Base-by-base conservation (phyloP, 495 filamentous ascomycete species). In the Trichoderma parareesei region DNA sequence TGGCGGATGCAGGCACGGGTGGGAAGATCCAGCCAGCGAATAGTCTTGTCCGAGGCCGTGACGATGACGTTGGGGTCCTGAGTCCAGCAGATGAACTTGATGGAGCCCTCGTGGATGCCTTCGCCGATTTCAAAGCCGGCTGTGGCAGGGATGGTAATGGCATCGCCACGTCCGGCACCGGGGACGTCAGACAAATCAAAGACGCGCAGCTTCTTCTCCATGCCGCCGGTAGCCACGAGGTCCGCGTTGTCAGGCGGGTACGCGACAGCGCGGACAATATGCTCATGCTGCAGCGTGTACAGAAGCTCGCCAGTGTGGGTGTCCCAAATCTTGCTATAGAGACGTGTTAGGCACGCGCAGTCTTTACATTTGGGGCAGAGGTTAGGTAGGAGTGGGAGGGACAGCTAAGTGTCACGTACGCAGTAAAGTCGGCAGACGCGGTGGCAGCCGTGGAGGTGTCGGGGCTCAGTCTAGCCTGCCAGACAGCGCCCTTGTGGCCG, bases 401-500 rank as follows among this genome's bases (percentile, higher is more conserved):
- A 42, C 33, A 61, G 9, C 18, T n/a, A 43, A 9, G 57, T 6
- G 20, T 14, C 14, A 60, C 88, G 74, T 82, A 91, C 87, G 93
- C 93, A 37, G 91, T 93, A 78, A 98, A 98, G 75, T 98, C 94
- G 49, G 94, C 94, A 27, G 92, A 93, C 38, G 88, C 94, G 37
- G 94, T 98, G 11, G 91, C 93, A 66, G 95, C 92, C 42, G 92
- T 87, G 41, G 85, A 84, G 7, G 92, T 91, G 75, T 98, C 94
- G 35, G 89, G 84, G 48, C 92, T 96, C 11, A 98, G 83, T 63
- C 93, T 85, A 37, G 92, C 89, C 79, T 96, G 92, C 90, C 93
- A 98, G 61, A 97, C 92, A 18, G 94, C 94, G 66, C 94, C 94
- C 79, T 98, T 98, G 78, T 98, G 94, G 55, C 94, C 93, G 63